Evolutionary conservation across 495 filamentous ascomycete species (phyloP).

Genomic region (Hypomontagnella monticulosa): DNA sequence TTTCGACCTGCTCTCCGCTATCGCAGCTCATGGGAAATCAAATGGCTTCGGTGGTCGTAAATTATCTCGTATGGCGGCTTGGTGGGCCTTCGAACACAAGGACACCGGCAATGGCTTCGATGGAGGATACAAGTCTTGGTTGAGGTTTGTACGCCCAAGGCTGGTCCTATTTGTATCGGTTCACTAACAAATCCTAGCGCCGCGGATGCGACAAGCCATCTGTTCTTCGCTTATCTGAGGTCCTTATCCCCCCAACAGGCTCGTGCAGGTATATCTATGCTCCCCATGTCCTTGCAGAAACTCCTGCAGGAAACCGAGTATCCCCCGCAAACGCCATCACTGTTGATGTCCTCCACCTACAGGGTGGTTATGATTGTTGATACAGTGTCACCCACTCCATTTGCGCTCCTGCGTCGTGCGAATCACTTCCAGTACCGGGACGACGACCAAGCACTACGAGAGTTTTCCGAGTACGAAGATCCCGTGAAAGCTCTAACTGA

Average conservation of each 20-base stretch:
- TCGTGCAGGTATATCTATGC: slow-evolving; percentile 77
- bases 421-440: slow-evolving; percentile 96
- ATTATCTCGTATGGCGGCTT: slow-evolving; percentile 92
- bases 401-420: slow-evolving; percentile 87
- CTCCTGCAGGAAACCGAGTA: slow-evolving; percentile 94
- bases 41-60: slow-evolving; percentile 96
- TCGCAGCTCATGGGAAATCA: slow-evolving; percentile 81
- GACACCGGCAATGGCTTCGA: slow-evolving; percentile 94
- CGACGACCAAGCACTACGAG: slow-evolving; percentile 80
- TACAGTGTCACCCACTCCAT: slow-evolving; percentile 93
- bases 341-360: slow-evolving; percentile 82
- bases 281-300: slow-evolving; percentile 90
- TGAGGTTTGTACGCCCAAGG: slow-evolving; percentile 45
- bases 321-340: slow-evolving; percentile 79
- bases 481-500: slow-evolving; percentile 88
- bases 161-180: slow-evolving; percentile 18
- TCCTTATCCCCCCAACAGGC: slow-evolving; percentile 83
- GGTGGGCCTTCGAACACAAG: slow-evolving; percentile 96
- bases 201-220: slow-evolving; percentile 92
- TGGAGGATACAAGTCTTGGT: slow-evolving; percentile 89
- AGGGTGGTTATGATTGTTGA: slow-evolving; percentile 98
- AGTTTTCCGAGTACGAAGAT: slow-evolving; percentile 89
- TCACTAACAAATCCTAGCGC: slow-evolving; percentile 66
- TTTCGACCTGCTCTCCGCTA: slow-evolving; percentile 90
- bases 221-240: slow-evolving; percentile 97